Base-by-base conservation (phyloP, 2,329 filamentous ascomycete genomes). In the Lojkania enalia region DNA sequence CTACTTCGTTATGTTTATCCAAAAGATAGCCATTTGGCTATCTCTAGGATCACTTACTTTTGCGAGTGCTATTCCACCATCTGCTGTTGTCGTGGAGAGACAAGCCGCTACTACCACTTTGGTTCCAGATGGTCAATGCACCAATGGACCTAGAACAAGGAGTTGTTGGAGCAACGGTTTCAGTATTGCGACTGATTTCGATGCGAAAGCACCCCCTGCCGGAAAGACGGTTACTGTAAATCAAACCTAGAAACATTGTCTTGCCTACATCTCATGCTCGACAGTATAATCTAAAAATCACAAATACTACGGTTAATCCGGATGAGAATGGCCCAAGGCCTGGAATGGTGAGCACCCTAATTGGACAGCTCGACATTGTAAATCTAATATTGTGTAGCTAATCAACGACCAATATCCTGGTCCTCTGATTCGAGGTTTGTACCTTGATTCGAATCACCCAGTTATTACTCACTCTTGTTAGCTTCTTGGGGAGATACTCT, bases 341-440 rank as follows among this genome's bases (percentile, higher is more conserved):
- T 58, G 46, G 39, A 11, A 67, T 63, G 55, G 60, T 64, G 44
- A 43, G 46, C 40, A 2, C 13, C 31, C 14, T n/a, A 5, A 4
- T 14, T 32, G 2, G 71, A 49, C 71, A n/a, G 72, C 48, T 63
- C 62, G 4, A 60, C 23, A 56, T 53, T 3, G 9, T 16, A 7
- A 4, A 19, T 14, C 15, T 70, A 61, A 30, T 63, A 46, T 21
- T 57, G 23, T 16, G 32, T 44, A 74, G 47, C 73, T 87, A 47
- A 59, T 69, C 39, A 70, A 70, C 20, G 80, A 79, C 6, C 77
- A 81, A 32, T 85, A 81, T 48, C 86, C 86, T 1, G 87, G 84
- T 0, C 87, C 86, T 5, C 43, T 52, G 3, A 52, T 66, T 14
- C 58, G 61, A 40, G 48, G 45, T 47, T 31, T 15, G 44, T 30